Percentiles rank a stretch among this genome's conserved stretches.
Evolutionary conservation across 2,329 filamentous ascomycete genomes (phyloP).

Genomic region (Monosporascus sp.): DNA sequence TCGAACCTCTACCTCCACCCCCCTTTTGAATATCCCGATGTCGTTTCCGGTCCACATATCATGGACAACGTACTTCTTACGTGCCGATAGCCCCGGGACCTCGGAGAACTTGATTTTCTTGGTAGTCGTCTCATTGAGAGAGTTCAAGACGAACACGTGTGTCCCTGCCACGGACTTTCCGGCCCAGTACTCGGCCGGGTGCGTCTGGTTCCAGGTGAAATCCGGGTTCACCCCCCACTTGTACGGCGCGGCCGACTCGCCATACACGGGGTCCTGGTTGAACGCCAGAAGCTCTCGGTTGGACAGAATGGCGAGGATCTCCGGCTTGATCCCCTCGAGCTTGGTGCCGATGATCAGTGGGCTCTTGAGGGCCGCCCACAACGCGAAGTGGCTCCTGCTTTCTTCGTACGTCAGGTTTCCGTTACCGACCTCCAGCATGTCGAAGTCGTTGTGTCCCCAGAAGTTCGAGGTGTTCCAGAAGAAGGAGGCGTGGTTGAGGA

Average conservation of each 20-base stretch:
- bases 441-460: slow-evolving; percentile 45
- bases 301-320: slow-evolving; percentile 34
- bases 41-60: slow-evolving; percentile 42
- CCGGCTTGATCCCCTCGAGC: slow-evolving; percentile 29
- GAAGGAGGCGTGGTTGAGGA: slow-evolving; percentile 46
- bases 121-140: slow-evolving; percentile 22
- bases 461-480: slow-evolving; percentile 38
- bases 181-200: slow-evolving; percentile 46
- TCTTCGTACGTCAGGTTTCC: slow-evolving; percentile 39
- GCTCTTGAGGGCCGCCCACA: slow-evolving; percentile 47
- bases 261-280: slow-evolving; percentile 40
- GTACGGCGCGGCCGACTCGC: slow-evolving; percentile 38
- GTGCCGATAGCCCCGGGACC: slow-evolving; percentile 33
- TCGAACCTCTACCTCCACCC: too few species aligned
- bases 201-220: slow-evolving; percentile 41
- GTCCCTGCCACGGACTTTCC: slow-evolving; percentile 36
- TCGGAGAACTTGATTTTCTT: slow-evolving; percentile 37
- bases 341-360: slow-evolving; percentile 44
- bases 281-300: slow-evolving; percentile 36
- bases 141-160: slow-evolving; percentile 45
- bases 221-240: slow-evolving; percentile 45
- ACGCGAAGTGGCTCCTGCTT: slow-evolving; percentile 43
- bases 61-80: slow-evolving; percentile 31
- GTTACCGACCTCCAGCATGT: slow-evolving; percentile 49
- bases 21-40: slow-evolving; percentile 20